Evolutionary conservation across 176 grass and related monocot genomes (phyloP).

Genomic region (Pontederia crassipes): DNA sequence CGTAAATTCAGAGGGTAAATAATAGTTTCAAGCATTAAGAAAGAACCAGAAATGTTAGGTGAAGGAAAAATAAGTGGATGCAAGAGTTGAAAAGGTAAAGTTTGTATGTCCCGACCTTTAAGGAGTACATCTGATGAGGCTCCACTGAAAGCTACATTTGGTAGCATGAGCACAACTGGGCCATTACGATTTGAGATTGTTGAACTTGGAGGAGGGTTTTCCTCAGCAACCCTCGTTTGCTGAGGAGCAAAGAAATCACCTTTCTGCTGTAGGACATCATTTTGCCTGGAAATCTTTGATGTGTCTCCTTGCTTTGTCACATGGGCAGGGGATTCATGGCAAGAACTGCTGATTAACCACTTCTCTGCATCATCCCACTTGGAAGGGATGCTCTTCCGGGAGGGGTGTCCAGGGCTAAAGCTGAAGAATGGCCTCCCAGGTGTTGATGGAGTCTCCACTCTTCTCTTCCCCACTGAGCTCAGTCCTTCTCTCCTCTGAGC

Average conservation of each 20-base stretch:
- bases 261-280: constrained; percentile 11
- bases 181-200: constrained; percentile 22
- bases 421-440: constrained; percentile 40
- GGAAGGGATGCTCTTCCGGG: constrained; percentile 53
- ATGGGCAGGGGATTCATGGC: constrained; percentile 22
- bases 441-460: constrained; percentile 31
- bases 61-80: neutral
- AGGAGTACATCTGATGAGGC: constrained; percentile 54
- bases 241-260: constrained; percentile 22
- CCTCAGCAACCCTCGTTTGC: constrained; percentile 9
- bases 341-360: constrained; percentile 47
- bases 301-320: constrained; percentile 32
- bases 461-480: constrained; percentile 23
- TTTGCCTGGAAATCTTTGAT: constrained; percentile 32
- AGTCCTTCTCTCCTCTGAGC: constrained; percentile 29
- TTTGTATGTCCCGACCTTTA: constrained; percentile 45
- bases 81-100: neutral
- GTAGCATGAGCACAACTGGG: constrained; percentile 11
- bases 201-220: constrained; percentile 10
- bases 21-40: neutral
- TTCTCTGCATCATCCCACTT: constrained; percentile 99
- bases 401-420: constrained; percentile 36
- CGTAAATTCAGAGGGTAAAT: neutral
- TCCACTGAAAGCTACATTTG: constrained; percentile 27
- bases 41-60: neutral